Percentiles rank a stretch among this genome's conserved stretches.
phyloP scores from a whole-genome alignment of 164 flowering plant genomes.

The Aristolochia californica region DNA sequence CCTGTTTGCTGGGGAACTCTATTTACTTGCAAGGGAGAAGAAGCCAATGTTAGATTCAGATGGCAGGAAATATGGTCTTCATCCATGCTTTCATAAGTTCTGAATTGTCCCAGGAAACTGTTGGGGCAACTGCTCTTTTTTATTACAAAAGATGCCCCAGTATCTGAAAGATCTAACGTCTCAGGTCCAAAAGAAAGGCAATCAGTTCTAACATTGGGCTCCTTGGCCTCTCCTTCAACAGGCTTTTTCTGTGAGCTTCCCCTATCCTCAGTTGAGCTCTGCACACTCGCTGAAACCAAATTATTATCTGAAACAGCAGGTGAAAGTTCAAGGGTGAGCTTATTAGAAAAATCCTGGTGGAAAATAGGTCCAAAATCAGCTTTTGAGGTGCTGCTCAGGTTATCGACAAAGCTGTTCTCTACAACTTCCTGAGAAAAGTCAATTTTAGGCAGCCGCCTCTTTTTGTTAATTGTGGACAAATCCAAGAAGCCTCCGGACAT shows the following conservation, averaged over 20 bases:
- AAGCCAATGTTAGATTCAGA: constrained; percentile 68
- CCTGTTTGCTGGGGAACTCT: constrained; percentile 12
- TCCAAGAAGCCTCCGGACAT: constrained; percentile 55
- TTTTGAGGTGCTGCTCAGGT: constrained; percentile 34
- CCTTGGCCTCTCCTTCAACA: constrained; percentile 36
- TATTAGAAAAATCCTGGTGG: constrained; percentile 55
- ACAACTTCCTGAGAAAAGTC: constrained; percentile 29
- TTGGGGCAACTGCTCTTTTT: constrained; percentile 21
- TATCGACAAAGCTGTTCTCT: constrained; percentile 42
- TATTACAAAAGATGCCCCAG: constrained; percentile 52
- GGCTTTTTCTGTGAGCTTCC: constrained; percentile 32
- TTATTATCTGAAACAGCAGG: constrained; percentile 71
- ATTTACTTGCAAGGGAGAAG: constrained; percentile 44
- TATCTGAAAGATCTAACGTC: constrained; percentile 57
- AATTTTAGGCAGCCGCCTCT: constrained; percentile 52
- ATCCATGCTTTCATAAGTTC: constrained; percentile 31
- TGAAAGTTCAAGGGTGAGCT: constrained; percentile 66
- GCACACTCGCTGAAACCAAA: constrained; percentile 60
- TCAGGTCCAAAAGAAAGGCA: constrained; percentile 34
- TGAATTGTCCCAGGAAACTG: constrained; percentile 19
- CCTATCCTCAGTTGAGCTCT: constrained; percentile 72
- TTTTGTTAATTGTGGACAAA: constrained; percentile 59
- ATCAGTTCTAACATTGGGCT: constrained; percentile 24
- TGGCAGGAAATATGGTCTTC: constrained; percentile 61
- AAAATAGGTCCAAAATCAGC: constrained; percentile 40